A percentile compares a stretch with the other conserved stretches of the same genome.
phyloP scores from a whole-genome alignment of 2,329 filamentous ascomycete species.

The Sporothrix sp. region DNA sequence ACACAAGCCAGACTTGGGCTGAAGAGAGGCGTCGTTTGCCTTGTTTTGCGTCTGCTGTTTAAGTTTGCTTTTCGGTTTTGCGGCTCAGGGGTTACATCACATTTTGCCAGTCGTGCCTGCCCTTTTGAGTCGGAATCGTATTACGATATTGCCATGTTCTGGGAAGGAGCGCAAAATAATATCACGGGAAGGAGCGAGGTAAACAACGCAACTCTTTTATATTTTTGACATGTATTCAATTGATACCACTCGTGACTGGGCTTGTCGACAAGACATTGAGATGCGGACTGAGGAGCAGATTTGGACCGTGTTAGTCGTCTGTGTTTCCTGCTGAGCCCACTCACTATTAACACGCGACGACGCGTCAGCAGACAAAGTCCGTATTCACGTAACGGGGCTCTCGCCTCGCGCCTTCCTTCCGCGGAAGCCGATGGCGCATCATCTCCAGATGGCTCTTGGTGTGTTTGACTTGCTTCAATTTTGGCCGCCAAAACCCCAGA shows the following conservation, averaged over 20 bases:
- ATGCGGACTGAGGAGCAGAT: neutral
- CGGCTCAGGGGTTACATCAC: no score
- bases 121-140: no score
- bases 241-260: neutral
- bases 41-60: no score
- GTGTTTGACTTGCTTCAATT: neutral
- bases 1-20: no score
- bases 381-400: slow-evolving; percentile 2
- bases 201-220: neutral
- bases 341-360: neutral
- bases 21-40: no score
- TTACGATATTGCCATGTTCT: no score
- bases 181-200: neutral
- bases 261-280: no score
- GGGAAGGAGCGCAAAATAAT: no score
- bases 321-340: neutral
- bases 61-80: no score
- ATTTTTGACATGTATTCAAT: neutral
- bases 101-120: no score
- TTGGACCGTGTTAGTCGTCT: neutral
- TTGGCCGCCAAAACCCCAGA: neutral
- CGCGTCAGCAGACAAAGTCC: neutral
- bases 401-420: neutral
- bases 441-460: neutral
- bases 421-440: neutral